Conservation (phyloP, 495 filamentous ascomycete species). For the Elaphomyces granulatus region DNA sequence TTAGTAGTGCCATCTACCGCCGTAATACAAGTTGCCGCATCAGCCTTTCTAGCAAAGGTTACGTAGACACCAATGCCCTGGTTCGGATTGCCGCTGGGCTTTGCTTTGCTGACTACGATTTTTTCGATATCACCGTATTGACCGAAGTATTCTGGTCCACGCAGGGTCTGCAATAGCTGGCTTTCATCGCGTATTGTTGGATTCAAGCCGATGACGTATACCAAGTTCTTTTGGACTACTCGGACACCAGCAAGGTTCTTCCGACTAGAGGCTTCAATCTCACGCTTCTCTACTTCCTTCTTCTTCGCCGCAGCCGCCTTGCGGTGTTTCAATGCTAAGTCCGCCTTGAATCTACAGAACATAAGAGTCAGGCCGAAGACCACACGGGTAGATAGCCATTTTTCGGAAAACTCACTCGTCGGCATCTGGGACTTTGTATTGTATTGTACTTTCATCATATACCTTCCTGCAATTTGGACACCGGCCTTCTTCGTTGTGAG, state of each 20-base stretch:
- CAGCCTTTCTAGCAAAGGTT: conserved; percentile 76
- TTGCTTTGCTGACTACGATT: conserved; percentile 94
- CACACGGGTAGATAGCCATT: no score
- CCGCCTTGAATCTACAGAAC: conserved; percentile 54
- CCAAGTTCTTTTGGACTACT: conserved; percentile 95
- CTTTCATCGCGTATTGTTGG: conserved; percentile 85
- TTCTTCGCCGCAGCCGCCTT: conserved; percentile 83
- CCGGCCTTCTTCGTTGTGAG: conserved; percentile 78
- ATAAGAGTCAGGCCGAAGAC: no score
- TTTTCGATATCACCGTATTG: conserved; percentile 98
- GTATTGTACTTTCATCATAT: conserved; percentile 92
- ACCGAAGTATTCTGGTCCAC: conserved; percentile 84
- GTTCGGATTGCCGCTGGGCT: conserved; percentile 52
- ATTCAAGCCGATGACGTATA: conserved; percentile 91
- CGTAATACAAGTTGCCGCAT: conserved; percentile 76
- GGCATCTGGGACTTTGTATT: conserved; percentile 82
- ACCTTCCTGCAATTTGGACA: conserved; percentile 91
- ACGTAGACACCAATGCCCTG: conserved; percentile 94
- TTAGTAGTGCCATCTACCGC: conserved; percentile 89
- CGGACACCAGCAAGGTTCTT: conserved; percentile 91
- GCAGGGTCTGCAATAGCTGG: conserved; percentile 64
- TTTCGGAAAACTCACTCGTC: conserved; percentile 59
- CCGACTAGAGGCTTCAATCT: conserved; percentile 85
- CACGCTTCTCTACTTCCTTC: conserved; percentile 88
- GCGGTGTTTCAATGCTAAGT: conserved; percentile 77